These are phyloP conservation scores for Ceratocystis lukuohia DNA, from an alignment of 2,329 filamentous ascomycete genomes.

Conservation along the genomic window DNA sequence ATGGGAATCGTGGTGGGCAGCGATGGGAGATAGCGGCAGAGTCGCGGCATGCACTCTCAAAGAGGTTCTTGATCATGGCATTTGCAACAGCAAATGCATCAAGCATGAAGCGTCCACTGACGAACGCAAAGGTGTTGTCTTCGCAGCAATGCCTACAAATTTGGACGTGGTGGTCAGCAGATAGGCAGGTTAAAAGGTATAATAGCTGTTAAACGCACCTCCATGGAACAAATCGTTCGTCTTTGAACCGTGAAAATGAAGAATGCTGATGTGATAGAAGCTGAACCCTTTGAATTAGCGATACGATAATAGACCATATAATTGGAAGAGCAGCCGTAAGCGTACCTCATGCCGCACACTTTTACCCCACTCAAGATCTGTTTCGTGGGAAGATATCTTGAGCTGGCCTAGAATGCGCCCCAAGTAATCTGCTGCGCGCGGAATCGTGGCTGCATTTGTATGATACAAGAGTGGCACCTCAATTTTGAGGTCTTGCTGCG, in stretches of 20 bases:
- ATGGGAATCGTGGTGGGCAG: background rate
- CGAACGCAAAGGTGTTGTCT: slow-evolving; percentile 17
- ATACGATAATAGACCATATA: background rate
- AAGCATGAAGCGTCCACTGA: slow-evolving; percentile 18
- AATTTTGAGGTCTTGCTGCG: slow-evolving; percentile 10
- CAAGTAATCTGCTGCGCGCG: slow-evolving; percentile 6
- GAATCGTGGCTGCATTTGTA: slow-evolving; percentile 11
- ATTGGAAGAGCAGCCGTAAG: background rate
- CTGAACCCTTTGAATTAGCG: background rate
- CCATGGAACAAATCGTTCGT: background rate
- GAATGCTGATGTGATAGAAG: slow-evolving; percentile 14
- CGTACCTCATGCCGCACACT: background rate
- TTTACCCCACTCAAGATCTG: slow-evolving; percentile 1
- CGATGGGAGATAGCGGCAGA: background rate
- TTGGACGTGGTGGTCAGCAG: background rate
- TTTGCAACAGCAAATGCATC: slow-evolving; percentile 13
- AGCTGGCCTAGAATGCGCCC: slow-evolving; percentile 4
- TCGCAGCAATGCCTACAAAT: slow-evolving; percentile 12
- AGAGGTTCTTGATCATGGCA: slow-evolving; percentile 15
- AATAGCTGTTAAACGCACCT: background rate
- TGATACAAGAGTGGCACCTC: slow-evolving; percentile 15
- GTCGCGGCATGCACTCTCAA: slow-evolving; percentile 12
- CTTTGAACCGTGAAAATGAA: slow-evolving; percentile 10
- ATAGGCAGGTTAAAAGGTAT: background rate
- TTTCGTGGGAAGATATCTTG: background rate